phyloP scores from a whole-genome alignment of 768 basidiomycete species.

The Mycena olivaceomarginata region DNA sequence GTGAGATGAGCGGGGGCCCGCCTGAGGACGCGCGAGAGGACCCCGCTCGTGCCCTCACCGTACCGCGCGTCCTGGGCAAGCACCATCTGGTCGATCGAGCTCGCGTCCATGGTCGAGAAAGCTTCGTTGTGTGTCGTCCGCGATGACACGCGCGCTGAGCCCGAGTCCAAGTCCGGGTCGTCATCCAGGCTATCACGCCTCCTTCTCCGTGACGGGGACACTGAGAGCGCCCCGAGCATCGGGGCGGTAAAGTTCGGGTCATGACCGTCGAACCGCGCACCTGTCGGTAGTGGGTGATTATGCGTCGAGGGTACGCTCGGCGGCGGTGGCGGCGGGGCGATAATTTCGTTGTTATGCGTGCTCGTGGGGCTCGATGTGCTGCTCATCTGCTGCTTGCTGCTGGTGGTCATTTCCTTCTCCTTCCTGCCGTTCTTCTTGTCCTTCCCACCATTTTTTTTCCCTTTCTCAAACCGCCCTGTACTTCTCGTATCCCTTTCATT shows the following conservation, averaged over 20 bases:
- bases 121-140: conserved; percentile 81
- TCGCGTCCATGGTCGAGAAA: conserved; percentile 75
- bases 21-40: conserved; percentile 33
- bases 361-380: conserved; percentile 54
- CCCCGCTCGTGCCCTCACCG: conserved; percentile 35
- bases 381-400: conserved; percentile 46
- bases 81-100: conserved; percentile 67
- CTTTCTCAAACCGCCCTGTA: conserved; percentile 43
- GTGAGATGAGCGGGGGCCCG: conserved; percentile 20
- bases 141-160: conserved; percentile 50
- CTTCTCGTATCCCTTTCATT: conserved; percentile 44
- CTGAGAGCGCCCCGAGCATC: conserved; percentile 16
- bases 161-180: conserved; percentile 30
- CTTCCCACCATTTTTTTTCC: conserved; percentile 47
- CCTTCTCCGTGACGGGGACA: conserved; percentile 46
- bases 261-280: conserved; percentile 24
- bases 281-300: conserved; percentile 28
- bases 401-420: conserved; percentile 52
- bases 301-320: conserved; percentile 20
- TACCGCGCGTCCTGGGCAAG: conserved; percentile 50
- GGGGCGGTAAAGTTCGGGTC: not conserved
- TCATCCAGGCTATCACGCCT: conserved; percentile 58
- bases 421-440: conserved; percentile 46
- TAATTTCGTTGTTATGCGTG: conserved; percentile 38
- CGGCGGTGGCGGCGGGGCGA: conserved; percentile 22